A percentile compares a stretch with the other conserved stretches of the same genome.
Conservation (phyloP, 148 eudicot species). For the Camellia granthamiana region DNA sequence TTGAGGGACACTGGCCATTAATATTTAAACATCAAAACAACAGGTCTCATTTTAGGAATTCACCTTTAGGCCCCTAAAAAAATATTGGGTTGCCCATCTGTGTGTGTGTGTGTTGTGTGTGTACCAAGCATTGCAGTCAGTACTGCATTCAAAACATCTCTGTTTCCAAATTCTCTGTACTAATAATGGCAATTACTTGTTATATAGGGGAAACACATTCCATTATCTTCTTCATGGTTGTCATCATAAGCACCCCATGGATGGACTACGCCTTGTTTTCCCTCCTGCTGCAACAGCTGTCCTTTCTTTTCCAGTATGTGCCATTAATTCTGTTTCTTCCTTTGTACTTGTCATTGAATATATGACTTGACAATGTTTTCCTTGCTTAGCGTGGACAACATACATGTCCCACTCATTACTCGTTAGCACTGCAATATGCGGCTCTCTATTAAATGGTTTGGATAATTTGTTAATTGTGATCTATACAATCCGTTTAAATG, state of each 20-base stretch:
- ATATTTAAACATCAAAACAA: no score
- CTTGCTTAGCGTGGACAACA: neutral
- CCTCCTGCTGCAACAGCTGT: slow-evolving; percentile 92
- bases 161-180: neutral
- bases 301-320: slow-evolving; percentile 64
- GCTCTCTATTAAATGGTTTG: neutral
- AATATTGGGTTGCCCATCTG: no score
- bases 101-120: no score
- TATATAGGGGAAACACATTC: slow-evolving; percentile 65
- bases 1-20: no score
- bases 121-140: neutral
- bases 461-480: neutral
- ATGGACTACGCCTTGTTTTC: slow-evolving; percentile 89
- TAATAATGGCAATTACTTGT: neutral
- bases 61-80: no score
- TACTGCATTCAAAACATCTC: neutral
- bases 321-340: neutral
- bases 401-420: neutral
- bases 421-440: neutral
- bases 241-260: slow-evolving; percentile 98
- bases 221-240: slow-evolving; percentile 97
- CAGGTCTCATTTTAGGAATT: no score
- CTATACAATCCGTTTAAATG: neutral
- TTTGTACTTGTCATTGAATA: neutral
- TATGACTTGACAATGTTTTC: neutral